These are phyloP conservation scores for Lactarius akahatsu DNA, from an alignment of 768 basidiomycete genomes.

Conservation along the genomic window DNA sequence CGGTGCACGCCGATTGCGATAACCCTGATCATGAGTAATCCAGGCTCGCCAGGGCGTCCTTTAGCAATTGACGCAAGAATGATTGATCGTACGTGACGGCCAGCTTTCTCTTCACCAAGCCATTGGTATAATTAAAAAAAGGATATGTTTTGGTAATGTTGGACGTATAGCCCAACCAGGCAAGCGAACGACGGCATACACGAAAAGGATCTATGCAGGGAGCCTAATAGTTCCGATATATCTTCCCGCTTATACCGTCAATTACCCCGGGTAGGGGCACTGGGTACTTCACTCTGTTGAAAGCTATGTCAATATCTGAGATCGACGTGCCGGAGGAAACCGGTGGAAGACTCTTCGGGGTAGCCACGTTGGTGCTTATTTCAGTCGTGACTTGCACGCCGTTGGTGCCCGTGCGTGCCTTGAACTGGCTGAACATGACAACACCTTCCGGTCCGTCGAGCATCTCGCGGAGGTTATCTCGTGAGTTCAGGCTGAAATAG, in stretches of 20 bases:
- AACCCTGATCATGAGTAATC: no score
- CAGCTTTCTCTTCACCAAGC: neutral
- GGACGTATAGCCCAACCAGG: neutral
- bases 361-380: no score
- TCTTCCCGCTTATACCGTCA: neutral
- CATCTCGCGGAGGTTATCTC: neutral
- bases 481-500: slow-evolving; percentile 3
- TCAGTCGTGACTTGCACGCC: neutral
- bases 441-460: neutral
- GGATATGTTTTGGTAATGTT: neutral
- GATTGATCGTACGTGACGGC: neutral
- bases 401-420: neutral
- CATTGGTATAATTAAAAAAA: neutral
- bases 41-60: neutral
- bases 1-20: no score
- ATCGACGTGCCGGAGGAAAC: neutral
- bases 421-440: neutral
- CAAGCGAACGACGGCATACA: neutral
- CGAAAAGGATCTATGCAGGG: neutral
- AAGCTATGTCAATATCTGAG: neutral
- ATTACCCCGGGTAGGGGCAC: neutral
- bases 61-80: neutral
- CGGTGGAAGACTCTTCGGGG: neutral
- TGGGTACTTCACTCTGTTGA: neutral
- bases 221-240: neutral